Evolutionary conservation across 176 grass and related monocot species (phyloP), one percentile per base, ranked within the genome.

Genomic region (Alopecurus myosuroides): DNA sequence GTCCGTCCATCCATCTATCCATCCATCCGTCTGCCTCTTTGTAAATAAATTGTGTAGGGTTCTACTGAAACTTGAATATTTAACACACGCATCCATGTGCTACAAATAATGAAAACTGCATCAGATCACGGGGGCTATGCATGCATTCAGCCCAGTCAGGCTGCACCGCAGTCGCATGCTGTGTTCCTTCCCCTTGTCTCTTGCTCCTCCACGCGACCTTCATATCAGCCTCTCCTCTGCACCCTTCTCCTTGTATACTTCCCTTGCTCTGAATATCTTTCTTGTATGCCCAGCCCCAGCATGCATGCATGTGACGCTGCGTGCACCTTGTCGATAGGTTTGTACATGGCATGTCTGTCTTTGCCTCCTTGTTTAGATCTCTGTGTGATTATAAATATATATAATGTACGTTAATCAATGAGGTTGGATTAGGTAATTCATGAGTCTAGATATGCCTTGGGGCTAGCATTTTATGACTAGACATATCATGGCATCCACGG

Each of bases 201-300:
- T 53, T 77, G 77, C 70, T 57, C 2, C n/a, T 50, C 18, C 25
- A 19, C 50, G 20, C 65, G 41, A 64, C 65, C 25, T 74, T 79
- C 17, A 74, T 20, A 57, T 50, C 55, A 65, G 29, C 80, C 80
- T 72, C 70, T 58, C 73, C 6, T 46, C 79, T 34, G 42, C 66
- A 15, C 0, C 74, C 35, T 87, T 90, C 80, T 46, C 9, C 58
- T 84, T 90, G 89, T 84, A 79, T 48, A 58, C 66, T 79, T 86
- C 37, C 35, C 7, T 22, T 7, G 3, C 3, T 15, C 35, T 58
- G 64, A 74, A 25, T 78, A 70, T 74, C 44, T 74, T 18, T 74
- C 69, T 74, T 35, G 69, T 74, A 33, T 74, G 71, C 71, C 71
- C 26, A n/a, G 19, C 34, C 2, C 11, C 55, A 58, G 57, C 56